Evolutionary conservation across 1,139 yeast species (phyloP), one percentile per base, ranked within the genome.

Genomic region (Magnusiomyces tetraspermus): DNA sequence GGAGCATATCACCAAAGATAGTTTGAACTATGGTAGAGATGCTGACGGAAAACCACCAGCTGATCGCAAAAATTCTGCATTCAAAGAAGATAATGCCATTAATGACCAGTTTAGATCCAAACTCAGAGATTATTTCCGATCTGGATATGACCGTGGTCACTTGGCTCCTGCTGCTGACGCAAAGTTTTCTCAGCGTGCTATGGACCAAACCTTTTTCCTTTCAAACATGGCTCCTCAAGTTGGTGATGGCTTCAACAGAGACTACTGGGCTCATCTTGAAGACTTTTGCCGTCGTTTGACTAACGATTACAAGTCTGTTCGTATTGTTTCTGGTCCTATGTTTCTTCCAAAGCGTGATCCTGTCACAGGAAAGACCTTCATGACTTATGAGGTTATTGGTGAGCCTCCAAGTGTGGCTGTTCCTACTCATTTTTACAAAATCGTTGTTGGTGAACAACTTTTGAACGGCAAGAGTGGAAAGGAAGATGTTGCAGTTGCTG

Each of bases 111-210:
- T 87, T 67, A 76, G 97, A 60, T 89, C 83, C 2, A 74, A 77
- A 54, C 74, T 92, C 55, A 76, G 83, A 57, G 97, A 94, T 69
- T 92, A 85, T 67, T 90, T 90, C 74, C 79, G 97, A 59, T 83
- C 95, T 50, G 99, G 99, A 0, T 92, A 87, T 68, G 99, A 92
- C 66, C 74, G 98, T 59, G 99, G 99, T 2, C 99, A 92, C 68
- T 87, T 86, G 63, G 97, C 96, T 0, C 97, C 99, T 1, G 98
- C 98, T 3, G 98, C 98, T 0, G 87, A 92, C 67, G 97, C 97
- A 40, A 89, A 88, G 66, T 92, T 79, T 69, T 79, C 81, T 37
- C 98, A 92, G 67, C 63, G 69, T 23, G 97, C 97, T 13, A 90
- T 94, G 97, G 84, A 92, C 67, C 96, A 90, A 67, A 94, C 98